phyloP scores from a whole-genome alignment of 306 rosid genomes.

The Quercus berberidifolia region DNA sequence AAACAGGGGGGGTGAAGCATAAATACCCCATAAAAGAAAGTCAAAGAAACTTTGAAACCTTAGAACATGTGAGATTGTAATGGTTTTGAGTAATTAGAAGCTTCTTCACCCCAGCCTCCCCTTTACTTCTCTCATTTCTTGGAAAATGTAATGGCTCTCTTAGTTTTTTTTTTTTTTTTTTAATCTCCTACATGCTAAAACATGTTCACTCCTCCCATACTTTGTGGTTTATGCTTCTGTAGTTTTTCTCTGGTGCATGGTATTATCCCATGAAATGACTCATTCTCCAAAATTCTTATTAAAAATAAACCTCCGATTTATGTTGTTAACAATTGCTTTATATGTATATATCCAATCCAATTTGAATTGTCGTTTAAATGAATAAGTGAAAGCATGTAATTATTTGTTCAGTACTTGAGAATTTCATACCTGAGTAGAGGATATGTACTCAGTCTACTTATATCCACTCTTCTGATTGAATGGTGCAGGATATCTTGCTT shows the following conservation, averaged over 20 bases:
- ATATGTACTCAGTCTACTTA: neutral
- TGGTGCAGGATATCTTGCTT: conserved; percentile 79
- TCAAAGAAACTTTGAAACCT: neutral
- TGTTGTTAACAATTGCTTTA: neutral
- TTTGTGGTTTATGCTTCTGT: neutral
- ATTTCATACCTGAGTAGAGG: conserved; percentile 1
- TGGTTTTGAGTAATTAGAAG: too few relatives aligned
- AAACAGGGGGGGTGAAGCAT: neutral
- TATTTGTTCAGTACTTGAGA: neutral
- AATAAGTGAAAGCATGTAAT: neutral
- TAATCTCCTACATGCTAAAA: too few relatives aligned
- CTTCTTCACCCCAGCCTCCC: too few relatives aligned
- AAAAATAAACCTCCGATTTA: neutral
- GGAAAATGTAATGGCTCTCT: too few relatives aligned
- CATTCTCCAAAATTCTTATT: neutral
- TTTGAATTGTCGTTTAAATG: neutral
- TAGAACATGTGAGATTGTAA: neutral
- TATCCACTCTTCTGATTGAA: neutral
- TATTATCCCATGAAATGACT: conserved; percentile 2
- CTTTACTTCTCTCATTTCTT: too few relatives aligned
- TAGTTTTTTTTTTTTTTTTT: too few relatives aligned
- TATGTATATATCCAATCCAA: neutral
- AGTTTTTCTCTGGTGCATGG: neutral
- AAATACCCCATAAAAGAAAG: neutral
- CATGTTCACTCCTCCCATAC: neutral